These are phyloP conservation scores for Fraxinus ornus DNA, from an alignment of 305 asterid species.

Conservation along the genomic window DNA sequence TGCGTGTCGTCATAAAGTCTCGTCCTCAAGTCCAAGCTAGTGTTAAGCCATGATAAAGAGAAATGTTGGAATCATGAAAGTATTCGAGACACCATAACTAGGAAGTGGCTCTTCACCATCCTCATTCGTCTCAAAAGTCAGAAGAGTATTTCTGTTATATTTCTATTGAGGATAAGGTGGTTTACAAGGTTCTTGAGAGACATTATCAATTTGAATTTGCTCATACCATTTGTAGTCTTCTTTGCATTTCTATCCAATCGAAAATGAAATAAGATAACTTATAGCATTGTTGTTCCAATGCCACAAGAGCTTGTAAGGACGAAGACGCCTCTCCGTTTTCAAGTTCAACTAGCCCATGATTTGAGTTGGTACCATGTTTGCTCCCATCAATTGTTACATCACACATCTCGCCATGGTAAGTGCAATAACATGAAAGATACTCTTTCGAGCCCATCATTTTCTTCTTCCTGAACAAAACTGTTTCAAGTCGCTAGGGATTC, in stretches of 20 bases:
- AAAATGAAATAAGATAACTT: not conserved
- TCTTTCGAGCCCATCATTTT: not conserved
- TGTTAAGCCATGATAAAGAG: not conserved
- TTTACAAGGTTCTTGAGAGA: not conserved
- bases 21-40: not conserved
- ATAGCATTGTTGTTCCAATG: not conserved
- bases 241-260: not conserved
- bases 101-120: not conserved
- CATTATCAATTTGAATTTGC: not conserved
- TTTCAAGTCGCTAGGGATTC: not conserved
- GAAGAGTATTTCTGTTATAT: not conserved
- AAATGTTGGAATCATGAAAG: not conserved
- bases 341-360: not conserved
- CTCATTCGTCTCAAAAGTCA: not conserved
- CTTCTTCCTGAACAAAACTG: not conserved
- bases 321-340: not conserved
- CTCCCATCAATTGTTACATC: not conserved
- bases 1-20: not conserved
- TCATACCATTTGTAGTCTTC: not conserved
- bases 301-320: not conserved
- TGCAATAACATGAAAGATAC: not conserved
- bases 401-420: not conserved
- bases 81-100: not conserved
- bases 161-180: not conserved
- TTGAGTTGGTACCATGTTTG: not conserved